Percentiles rank a stretch among this genome's conserved stretches.
phyloP scores from a whole-genome alignment of 306 rosid genomes.

The Sindora glabra region DNA sequence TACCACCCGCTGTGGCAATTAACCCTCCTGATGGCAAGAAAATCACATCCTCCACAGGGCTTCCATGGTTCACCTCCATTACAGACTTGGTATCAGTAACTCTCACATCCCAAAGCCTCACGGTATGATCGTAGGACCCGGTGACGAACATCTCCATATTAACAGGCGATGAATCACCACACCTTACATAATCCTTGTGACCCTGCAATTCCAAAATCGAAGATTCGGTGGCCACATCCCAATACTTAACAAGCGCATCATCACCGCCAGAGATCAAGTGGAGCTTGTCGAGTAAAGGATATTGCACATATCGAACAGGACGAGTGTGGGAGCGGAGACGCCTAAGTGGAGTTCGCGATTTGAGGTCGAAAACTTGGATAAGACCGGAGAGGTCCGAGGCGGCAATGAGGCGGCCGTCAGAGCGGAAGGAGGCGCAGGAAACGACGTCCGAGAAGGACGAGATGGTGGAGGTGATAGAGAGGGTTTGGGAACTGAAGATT shows the following conservation, averaged over 20 bases:
- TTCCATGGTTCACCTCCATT: conserved; percentile 56
- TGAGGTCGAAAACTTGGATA: conserved; percentile 60
- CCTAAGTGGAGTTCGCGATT: conserved; percentile 50
- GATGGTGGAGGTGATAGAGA: conserved; percentile 43
- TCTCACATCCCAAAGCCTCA: conserved; percentile 83
- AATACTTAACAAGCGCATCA: conserved; percentile 64
- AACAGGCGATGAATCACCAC: conserved; percentile 83
- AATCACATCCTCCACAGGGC: conserved; percentile 71
- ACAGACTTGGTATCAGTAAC: conserved; percentile 36
- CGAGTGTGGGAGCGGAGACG: conserved; percentile 62
- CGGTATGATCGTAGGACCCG: conserved; percentile 86
- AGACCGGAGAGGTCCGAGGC: conserved; percentile 80
- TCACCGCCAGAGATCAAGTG: conserved; percentile 86
- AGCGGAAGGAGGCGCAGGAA: conserved; percentile 62
- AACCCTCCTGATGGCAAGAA: conserved; percentile 72
- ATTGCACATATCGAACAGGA: conserved; percentile 70
- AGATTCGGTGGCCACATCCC: conserved; percentile 65
- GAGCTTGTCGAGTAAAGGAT: conserved; percentile 58
- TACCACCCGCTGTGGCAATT: conserved; percentile 78
- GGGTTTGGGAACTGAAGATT: conserved; percentile 39
- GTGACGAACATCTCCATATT: conserved; percentile 48
- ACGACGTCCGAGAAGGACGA: conserved; percentile 63
- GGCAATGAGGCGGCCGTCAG: conserved; percentile 70
- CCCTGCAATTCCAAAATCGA: conserved; percentile 36
- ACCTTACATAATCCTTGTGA: conserved; percentile 76